These are phyloP conservation scores for Tylopilus intermedius DNA, from an alignment of 768 basidiomycete species.

Conservation along the genomic window DNA sequence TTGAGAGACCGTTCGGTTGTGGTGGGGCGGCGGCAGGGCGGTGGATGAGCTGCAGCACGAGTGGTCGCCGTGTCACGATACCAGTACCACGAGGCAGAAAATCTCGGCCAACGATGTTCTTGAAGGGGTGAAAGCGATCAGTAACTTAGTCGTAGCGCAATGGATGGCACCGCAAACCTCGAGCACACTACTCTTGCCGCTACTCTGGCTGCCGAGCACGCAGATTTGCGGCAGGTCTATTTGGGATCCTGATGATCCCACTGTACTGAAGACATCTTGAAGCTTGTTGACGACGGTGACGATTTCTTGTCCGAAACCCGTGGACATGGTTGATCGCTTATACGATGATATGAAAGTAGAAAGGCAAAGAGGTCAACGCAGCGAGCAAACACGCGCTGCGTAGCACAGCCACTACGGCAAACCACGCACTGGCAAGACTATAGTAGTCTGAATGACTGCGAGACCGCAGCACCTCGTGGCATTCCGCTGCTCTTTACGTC, in stretches of 20 bases:
- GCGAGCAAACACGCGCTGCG: neutral
- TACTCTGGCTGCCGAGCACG: constrained; percentile 87
- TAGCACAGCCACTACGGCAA: neutral
- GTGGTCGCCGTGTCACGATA: constrained; percentile 94
- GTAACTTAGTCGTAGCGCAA: neutral
- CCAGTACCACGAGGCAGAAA: constrained; percentile 98
- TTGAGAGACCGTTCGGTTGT: constrained; percentile 39
- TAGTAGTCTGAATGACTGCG: neutral
- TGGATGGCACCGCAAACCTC: constrained; percentile 50
- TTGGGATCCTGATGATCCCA: constrained; percentile 69
- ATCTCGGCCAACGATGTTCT: constrained; percentile 98
- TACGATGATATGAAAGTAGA: constrained; percentile 13
- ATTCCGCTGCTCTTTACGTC: neutral
- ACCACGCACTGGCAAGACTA: no score
- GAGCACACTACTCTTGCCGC: constrained; percentile 89
- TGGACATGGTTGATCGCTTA: constrained; percentile 35
- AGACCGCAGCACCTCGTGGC: neutral
- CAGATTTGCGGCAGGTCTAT: constrained; percentile 93
- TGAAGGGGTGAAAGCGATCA: constrained; percentile 10
- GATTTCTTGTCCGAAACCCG: constrained; percentile 75
- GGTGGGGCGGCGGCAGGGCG: constrained; percentile 53
- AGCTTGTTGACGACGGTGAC: constrained; percentile 82
- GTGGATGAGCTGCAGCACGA: constrained; percentile 95
- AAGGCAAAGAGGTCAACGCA: constrained; percentile 9
- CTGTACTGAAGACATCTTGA: constrained; percentile 84